Conservation (phyloP, 2,329 filamentous ascomycete species). For the Laburnicola sp. region DNA sequence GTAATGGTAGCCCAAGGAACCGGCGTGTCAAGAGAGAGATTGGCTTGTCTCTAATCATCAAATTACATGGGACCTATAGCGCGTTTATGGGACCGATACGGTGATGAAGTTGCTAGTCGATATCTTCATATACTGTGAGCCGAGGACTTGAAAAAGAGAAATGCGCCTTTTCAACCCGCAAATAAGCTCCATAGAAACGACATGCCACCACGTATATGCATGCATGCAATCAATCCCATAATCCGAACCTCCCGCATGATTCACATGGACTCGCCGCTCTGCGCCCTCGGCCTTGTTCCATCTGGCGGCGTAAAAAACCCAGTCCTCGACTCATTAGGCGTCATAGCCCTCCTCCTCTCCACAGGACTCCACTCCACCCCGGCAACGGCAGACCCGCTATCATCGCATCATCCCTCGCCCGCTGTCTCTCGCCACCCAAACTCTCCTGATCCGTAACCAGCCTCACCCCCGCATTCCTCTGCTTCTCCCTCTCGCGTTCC, state of each 20-base stretch:
- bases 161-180: too few relatives aligned
- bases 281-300: slow-evolving; percentile 39
- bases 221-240: too few relatives aligned
- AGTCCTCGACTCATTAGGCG: slow-evolving; percentile 40
- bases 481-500: slow-evolving; percentile 34
- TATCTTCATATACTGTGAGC: too few relatives aligned
- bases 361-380: slow-evolving; percentile 45
- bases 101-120: too few relatives aligned
- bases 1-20: too few relatives aligned
- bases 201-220: too few relatives aligned
- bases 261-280: slow-evolving; percentile 39
- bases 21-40: too few relatives aligned
- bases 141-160: too few relatives aligned
- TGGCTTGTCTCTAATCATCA: too few relatives aligned
- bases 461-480: slow-evolving; percentile 40
- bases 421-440: slow-evolving; percentile 17
- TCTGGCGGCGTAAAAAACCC: slow-evolving; percentile 24
- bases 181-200: too few relatives aligned
- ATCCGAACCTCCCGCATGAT: not conserved
- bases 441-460: slow-evolving; percentile 40
- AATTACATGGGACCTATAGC: too few relatives aligned
- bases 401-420: slow-evolving; percentile 40
- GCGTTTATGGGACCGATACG: too few relatives aligned
- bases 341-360: slow-evolving; percentile 45
- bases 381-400: slow-evolving; percentile 36